Conservation (phyloP, 2,329 filamentous ascomycete genomes). For the Dactylellina haptotyla region DNA sequence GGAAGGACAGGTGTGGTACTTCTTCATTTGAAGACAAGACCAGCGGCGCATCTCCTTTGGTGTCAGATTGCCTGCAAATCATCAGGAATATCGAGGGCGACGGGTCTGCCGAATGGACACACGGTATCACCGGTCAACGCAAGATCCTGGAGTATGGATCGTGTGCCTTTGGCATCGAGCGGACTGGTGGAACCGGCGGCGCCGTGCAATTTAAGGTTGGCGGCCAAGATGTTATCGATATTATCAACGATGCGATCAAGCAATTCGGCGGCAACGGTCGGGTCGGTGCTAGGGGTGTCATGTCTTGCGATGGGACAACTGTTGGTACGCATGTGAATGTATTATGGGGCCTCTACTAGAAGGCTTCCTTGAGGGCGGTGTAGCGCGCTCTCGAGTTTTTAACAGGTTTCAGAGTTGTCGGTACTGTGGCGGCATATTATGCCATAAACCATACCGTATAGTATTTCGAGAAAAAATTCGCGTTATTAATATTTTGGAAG, state of each 20-base stretch:
- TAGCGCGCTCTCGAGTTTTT: too few species aligned
- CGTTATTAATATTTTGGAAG: too few species aligned
- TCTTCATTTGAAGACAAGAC: slow-evolving; percentile 61
- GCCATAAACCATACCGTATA: too few species aligned
- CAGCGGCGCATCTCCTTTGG: slow-evolving; percentile 59
- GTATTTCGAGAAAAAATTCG: too few species aligned
- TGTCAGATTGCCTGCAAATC: slow-evolving; percentile 61
- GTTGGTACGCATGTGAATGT: slow-evolving; percentile 47
- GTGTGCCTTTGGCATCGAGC: slow-evolving; percentile 61
- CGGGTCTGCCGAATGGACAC: slow-evolving; percentile 47
- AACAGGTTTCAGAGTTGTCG: neutral
- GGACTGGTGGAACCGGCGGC: slow-evolving; percentile 55
- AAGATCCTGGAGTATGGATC: slow-evolving; percentile 58
- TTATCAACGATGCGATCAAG: slow-evolving; percentile 59
- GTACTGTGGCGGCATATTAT: neutral
- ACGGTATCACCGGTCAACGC: slow-evolving; percentile 54
- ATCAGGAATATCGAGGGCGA: slow-evolving; percentile 60
- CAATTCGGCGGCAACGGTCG: slow-evolving; percentile 59
- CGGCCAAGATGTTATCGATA: slow-evolving; percentile 61
- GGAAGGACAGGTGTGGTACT: slow-evolving; percentile 58
- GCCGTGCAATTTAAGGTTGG: slow-evolving; percentile 58
- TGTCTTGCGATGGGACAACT: slow-evolving; percentile 59
- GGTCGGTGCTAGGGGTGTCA: slow-evolving; percentile 61
- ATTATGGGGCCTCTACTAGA: slow-evolving; percentile 58
- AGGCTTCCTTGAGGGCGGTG: neutral